Conservation (phyloP, 495 filamentous ascomycete species). For the Aspergillus coremiiformis region DNA sequence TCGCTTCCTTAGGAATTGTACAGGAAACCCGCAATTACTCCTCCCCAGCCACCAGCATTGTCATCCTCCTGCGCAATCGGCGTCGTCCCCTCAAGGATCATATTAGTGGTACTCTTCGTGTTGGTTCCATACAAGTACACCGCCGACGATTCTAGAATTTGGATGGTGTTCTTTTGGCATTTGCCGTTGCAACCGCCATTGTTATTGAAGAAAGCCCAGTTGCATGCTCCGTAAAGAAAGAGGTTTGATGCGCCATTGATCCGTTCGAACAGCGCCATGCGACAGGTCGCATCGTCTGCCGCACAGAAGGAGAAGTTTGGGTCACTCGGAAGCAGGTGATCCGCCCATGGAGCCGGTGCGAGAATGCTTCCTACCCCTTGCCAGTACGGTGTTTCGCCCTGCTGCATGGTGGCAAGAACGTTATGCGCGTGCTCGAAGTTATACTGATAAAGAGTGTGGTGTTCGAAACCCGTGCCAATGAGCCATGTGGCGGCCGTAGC, state of each 20-base stretch:
- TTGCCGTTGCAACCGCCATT: slow-evolving; percentile 30
- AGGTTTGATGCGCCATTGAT: slow-evolving; percentile 39
- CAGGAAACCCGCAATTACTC: slow-evolving; percentile 44
- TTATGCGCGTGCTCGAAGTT: slow-evolving; percentile 42
- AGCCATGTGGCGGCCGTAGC: slow-evolving; percentile 38
- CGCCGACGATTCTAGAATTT: slow-evolving; percentile 22
- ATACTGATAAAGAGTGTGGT: slow-evolving; percentile 46
- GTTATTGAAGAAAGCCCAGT: slow-evolving; percentile 48
- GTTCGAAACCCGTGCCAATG: slow-evolving; percentile 36
- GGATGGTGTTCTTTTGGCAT: slow-evolving; percentile 40
- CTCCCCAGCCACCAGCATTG: slow-evolving; percentile 52
- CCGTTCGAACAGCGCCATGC: slow-evolving; percentile 34
- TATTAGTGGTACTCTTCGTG: slow-evolving; percentile 35
- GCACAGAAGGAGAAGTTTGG: slow-evolving; percentile 32
- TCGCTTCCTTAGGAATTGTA: slow-evolving; percentile 16
- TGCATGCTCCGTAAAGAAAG: slow-evolving; percentile 46
- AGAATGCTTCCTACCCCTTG: slow-evolving; percentile 29
- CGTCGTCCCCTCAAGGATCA: slow-evolving; percentile 28
- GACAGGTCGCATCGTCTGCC: slow-evolving; percentile 28
- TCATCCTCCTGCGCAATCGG: slow-evolving; percentile 30
- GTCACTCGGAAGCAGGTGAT: slow-evolving; percentile 31
- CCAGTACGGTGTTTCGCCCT: slow-evolving; percentile 44
- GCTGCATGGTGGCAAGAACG: slow-evolving; percentile 41
- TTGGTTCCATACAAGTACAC: slow-evolving; percentile 38
- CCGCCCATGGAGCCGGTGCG: slow-evolving; percentile 40